Percentiles rank a stretch among this genome's conserved stretches.
phyloP scores from a whole-genome alignment of 78 protist genomes.

The Mastigamoeba balamuthi region DNA sequence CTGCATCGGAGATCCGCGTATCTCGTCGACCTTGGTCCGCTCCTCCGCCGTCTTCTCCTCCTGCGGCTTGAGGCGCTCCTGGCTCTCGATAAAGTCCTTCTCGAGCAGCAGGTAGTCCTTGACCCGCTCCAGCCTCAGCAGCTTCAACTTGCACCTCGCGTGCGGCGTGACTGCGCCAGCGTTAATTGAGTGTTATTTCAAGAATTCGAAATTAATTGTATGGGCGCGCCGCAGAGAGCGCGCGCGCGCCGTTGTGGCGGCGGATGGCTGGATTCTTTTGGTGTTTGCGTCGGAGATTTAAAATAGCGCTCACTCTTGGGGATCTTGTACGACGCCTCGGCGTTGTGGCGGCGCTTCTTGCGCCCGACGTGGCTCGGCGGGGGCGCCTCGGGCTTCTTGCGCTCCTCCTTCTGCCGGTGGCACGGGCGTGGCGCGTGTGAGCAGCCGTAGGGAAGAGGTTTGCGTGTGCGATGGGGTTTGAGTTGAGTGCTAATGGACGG shows the following conservation, averaged over 20 bases:
- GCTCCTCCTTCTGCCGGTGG: not conserved
- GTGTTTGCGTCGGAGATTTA: too few relatives aligned
- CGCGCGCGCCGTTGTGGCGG: not conserved
- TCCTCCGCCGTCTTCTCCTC: slow-evolving; percentile 79
- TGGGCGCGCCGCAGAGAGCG: not conserved
- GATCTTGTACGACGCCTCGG: slow-evolving; percentile 30
- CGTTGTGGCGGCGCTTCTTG: slow-evolving; percentile 68
- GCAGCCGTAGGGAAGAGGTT: too few relatives aligned
- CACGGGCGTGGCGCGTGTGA: too few relatives aligned
- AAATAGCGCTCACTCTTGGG: slow-evolving; percentile 41
- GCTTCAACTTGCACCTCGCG: slow-evolving; percentile 83
- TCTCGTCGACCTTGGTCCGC: slow-evolving; percentile 83
- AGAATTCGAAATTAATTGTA: too few relatives aligned
- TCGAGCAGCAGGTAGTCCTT: slow-evolving; percentile 97
- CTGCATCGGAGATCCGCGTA: slow-evolving; percentile 96
- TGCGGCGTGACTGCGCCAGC: slow-evolving; percentile 75
- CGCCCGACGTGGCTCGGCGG: slow-evolving; percentile 78
- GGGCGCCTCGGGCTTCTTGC: slow-evolving; percentile 64
- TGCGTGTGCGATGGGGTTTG: too few relatives aligned
- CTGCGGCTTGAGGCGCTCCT: slow-evolving; percentile 79
- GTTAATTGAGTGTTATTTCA: not conserved
- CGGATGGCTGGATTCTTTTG: not conserved
- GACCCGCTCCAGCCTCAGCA: slow-evolving; percentile 88
- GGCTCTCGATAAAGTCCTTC: slow-evolving; percentile 93
- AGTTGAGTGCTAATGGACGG: too few relatives aligned